Conservation (phyloP, 805 yeast genomes). For the Ogataea pini region DNA sequence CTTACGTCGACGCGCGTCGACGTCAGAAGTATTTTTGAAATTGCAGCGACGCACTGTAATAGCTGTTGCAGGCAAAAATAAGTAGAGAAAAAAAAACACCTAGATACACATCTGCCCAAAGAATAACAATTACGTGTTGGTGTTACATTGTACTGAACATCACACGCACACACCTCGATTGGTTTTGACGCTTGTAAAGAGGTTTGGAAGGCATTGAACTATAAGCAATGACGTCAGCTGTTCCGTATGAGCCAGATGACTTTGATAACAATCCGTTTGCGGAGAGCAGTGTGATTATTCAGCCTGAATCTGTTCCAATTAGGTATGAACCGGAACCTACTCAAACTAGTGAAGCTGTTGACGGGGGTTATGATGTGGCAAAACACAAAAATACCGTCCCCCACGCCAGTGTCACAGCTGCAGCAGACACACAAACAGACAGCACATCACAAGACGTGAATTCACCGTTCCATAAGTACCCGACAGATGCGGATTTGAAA, state of each 20-base stretch:
- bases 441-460: slow-evolving; percentile 11
- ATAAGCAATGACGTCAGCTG: slow-evolving; percentile 37
- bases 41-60: neutral
- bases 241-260: slow-evolving; percentile 49
- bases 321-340: neutral
- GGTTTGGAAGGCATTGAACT: neutral
- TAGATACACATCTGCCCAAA: too few species aligned
- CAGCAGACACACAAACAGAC: neutral
- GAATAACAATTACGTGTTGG: too few species aligned
- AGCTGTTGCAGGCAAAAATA: neutral
- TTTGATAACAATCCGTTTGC: slow-evolving; percentile 65
- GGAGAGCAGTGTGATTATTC: slow-evolving; percentile 38
- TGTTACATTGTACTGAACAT: too few species aligned
- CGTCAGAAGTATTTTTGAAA: neutral
- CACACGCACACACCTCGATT: neutral
- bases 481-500: slow-evolving; percentile 44
- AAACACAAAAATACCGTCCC: neutral
- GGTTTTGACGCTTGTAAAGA: neutral
- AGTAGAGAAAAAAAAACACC: neutral
- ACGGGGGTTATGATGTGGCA: neutral
- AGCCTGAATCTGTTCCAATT: slow-evolving; percentile 8
- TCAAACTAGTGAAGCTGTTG: neutral
- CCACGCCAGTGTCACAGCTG: neutral
- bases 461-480: slow-evolving; percentile 28
- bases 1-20: neutral